phyloP scores from a whole-genome alignment of 257 asterid species.

The Nicotiana otophora region DNA sequence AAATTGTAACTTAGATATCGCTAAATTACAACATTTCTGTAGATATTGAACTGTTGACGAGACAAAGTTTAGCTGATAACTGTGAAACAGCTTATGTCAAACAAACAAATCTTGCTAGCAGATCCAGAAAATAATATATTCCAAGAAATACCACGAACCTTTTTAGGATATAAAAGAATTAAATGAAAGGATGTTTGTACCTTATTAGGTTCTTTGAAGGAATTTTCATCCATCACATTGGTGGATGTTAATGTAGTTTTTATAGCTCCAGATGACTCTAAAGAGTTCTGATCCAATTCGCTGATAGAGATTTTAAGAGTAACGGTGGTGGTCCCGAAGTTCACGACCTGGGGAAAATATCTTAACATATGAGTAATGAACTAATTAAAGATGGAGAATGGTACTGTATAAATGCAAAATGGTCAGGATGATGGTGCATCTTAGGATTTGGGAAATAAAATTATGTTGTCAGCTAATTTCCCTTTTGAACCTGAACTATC shows the following conservation, averaged over 20 bases:
- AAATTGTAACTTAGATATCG: not conserved
- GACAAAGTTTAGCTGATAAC: not conserved
- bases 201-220: conserved; percentile 62
- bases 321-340: conserved; percentile 49
- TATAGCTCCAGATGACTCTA: conserved; percentile 44
- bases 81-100: not conserved
- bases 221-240: conserved; percentile 67
- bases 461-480: not conserved
- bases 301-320: conserved; percentile 34
- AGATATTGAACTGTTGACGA: not conserved
- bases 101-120: not conserved
- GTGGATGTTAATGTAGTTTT: conserved; percentile 51
- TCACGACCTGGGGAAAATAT: conserved; percentile 47
- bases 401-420: not conserved
- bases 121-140: not conserved
- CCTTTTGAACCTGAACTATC: not conserved
- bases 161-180: not conserved
- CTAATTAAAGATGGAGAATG: not conserved
- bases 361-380: conserved; percentile 1
- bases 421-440: not conserved
- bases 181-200: conserved; percentile 21
- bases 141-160: not conserved
- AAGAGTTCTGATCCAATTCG: conserved; percentile 36
- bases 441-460: not conserved
- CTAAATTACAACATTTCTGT: not conserved